These are phyloP conservation scores for Cadophora malorum DNA, from an alignment of 2,329 filamentous ascomycete species.

Conservation along the genomic window DNA sequence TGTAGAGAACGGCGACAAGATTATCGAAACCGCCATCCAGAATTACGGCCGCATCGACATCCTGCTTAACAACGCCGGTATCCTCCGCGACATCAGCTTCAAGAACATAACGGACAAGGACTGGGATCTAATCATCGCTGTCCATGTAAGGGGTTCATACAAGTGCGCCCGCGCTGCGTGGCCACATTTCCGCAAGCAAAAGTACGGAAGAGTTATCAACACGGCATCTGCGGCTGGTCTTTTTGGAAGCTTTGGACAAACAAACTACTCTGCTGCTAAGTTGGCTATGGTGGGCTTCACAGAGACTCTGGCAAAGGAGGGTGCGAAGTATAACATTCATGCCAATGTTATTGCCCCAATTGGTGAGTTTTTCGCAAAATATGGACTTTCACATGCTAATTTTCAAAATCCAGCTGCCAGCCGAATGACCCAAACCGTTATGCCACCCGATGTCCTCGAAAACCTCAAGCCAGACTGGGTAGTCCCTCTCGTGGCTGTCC, in stretches of 20 bases:
- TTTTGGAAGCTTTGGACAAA: constrained; percentile 94
- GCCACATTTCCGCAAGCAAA: constrained; percentile 98
- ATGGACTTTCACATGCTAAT: constrained; percentile 31
- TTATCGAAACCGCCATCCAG: constrained; percentile 88
- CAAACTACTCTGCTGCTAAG: constrained; percentile 97
- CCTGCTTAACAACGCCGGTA: constrained; percentile 97
- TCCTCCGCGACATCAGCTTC: constrained; percentile 90
- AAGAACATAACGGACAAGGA: constrained; percentile 98
- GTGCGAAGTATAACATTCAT: constrained; percentile 96
- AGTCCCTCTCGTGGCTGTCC: constrained; percentile 86
- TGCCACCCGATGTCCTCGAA: constrained; percentile 91
- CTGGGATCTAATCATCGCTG: constrained; percentile 93
- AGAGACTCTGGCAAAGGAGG: constrained; percentile 97
- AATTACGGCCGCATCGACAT: constrained; percentile 87
- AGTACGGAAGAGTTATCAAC: constrained; percentile 96
- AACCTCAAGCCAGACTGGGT: constrained; percentile 86
- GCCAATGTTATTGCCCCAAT: constrained; percentile 95
- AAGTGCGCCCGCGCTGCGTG: constrained; percentile 95
- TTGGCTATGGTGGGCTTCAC: constrained; percentile 95
- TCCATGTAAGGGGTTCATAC: constrained; percentile 93
- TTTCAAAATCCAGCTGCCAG: constrained; percentile 70
- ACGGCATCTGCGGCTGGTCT: constrained; percentile 95
- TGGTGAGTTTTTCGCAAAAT: constrained; percentile 38
- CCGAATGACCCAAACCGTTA: constrained; percentile 93
- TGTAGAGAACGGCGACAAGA: constrained; percentile 91